phyloP scores from a whole-genome alignment of 306 rosid species.

The Lupinus albus region DNA sequence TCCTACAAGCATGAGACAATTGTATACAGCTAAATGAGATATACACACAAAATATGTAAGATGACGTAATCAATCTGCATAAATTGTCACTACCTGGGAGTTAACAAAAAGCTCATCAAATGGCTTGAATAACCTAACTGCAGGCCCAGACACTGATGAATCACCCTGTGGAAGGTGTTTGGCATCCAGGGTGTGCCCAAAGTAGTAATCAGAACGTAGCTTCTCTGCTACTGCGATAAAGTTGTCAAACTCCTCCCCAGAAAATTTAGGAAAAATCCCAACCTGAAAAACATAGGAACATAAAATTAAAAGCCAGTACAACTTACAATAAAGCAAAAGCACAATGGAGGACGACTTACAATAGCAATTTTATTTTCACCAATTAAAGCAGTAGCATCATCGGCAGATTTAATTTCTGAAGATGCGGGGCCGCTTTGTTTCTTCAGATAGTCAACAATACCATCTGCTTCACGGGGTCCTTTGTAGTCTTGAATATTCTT shows the following conservation, averaged over 20 bases:
- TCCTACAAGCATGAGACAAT: slow-evolving; percentile 53
- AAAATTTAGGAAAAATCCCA: slow-evolving; percentile 76
- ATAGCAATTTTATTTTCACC: slow-evolving; percentile 57
- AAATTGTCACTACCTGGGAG: slow-evolving; percentile 58
- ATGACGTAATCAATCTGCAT: neutral
- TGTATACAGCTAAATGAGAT: slow-evolving; percentile 1
- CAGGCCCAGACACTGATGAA: slow-evolving; percentile 72
- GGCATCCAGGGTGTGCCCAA: slow-evolving; percentile 83
- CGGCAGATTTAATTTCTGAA: slow-evolving; percentile 66
- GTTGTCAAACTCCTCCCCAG: slow-evolving; percentile 81
- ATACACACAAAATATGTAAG: neutral
- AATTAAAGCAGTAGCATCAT: slow-evolving; percentile 61
- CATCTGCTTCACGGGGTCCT: slow-evolving; percentile 95
- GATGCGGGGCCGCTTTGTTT: slow-evolving; percentile 89
- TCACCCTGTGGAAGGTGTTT: slow-evolving; percentile 91
- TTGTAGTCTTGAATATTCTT: slow-evolving; percentile 76
- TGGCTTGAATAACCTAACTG: slow-evolving; percentile 86
- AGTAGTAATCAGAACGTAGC: slow-evolving; percentile 78
- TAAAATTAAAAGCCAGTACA: neutral
- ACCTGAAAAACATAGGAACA: slow-evolving; percentile 50
- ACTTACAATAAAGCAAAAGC: slow-evolving; percentile 17
- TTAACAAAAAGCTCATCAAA: slow-evolving; percentile 89
- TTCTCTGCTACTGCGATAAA: slow-evolving; percentile 69
- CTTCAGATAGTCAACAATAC: slow-evolving; percentile 80
- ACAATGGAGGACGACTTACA: slow-evolving; percentile 51